Evolutionary conservation across 116 monocot genomes (phyloP).

Genomic region (Cymodocea nodosa): DNA sequence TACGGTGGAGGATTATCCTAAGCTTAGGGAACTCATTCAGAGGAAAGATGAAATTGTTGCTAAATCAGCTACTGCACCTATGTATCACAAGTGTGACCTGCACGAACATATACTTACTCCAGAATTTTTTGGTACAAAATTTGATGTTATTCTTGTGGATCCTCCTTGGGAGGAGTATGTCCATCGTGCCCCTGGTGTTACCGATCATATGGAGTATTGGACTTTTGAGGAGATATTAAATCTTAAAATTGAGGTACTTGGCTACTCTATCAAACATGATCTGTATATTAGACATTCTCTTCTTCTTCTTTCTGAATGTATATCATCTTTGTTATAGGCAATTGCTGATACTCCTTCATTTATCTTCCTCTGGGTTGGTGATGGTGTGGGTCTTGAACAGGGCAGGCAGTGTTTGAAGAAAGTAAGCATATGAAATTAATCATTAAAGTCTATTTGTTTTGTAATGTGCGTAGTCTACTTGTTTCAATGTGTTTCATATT

Average conservation of each 20-base stretch:
- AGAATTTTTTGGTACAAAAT: constrained; percentile 93
- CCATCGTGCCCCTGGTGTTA: constrained; percentile 93
- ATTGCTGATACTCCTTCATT: constrained; percentile 99
- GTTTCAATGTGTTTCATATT: not conserved
- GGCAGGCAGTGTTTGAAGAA: constrained; percentile 96
- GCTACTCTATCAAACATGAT: not conserved
- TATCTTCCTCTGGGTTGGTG: constrained; percentile 99
- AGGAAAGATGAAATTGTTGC: constrained; percentile 98
- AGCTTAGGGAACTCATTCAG: constrained; percentile 95
- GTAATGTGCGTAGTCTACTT: too few relatives aligned
- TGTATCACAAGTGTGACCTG: constrained; percentile 91
- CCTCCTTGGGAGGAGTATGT: constrained; percentile 99
- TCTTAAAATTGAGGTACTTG: constrained; percentile 86
- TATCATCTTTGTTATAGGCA: constrained; percentile 31
- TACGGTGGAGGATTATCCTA: constrained; percentile 97
- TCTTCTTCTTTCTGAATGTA: not conserved
- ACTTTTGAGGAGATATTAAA: constrained; percentile 88
- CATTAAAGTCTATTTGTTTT: not conserved
- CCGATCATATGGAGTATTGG: constrained; percentile 91
- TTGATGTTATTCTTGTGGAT: constrained; percentile 99
- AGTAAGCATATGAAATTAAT: constrained; percentile 24
- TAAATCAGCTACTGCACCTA: constrained; percentile 68
- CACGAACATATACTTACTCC: constrained; percentile 56
- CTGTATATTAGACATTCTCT: not conserved
- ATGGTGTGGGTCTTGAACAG: constrained; percentile 92